Evolutionary conservation across 2,329 filamentous ascomycete species (phyloP), one percentile per base, ranked within the genome.

Genomic region (Zopfia rhizophila): DNA sequence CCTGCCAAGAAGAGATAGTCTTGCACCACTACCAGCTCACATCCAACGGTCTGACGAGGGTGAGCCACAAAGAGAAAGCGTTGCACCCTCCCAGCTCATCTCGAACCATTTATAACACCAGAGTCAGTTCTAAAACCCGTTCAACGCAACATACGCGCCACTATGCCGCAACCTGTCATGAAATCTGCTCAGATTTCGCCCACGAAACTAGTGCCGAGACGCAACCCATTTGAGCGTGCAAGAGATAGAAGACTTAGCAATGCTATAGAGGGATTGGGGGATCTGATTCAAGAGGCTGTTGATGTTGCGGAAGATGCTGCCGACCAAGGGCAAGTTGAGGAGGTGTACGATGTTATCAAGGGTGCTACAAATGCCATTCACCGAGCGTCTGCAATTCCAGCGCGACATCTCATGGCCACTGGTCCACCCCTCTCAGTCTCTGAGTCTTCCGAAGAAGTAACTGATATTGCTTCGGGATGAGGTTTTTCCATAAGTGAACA

Each of bases 221-320:
- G 48, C 10, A 54, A 40, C 41, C 45, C 58, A 12, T 64, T 67
- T 17, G 56, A 58, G 25, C 45, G 46, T 6, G 33, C 37, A 3
- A 55, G 55, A 13, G 45, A 55, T 11, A 45, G 53, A 25, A 58
- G 37, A 11, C 53, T 68, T 18, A 65, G 57, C 36, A 58, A 61
- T 18, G 67, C 74, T 7, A 70, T 77, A 5, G 67, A 67, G 19
- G 69, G 66, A 0, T 48, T 77, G 5, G 74, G 77, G 47, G 62
- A 70, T n/a, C 61, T 77, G 32, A 73, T 76, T 45, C 63, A 74
- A 45, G 69, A 77, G 43, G 75, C 75, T 2, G 58, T 72, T 10
- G 45, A 63, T 2, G 61, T 73, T 21, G 70, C 72, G 5, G 62
- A 72, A 28, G 56, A 68, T 27, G 65, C 66, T 2, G 55, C 63